A percentile compares a stretch with the other conserved stretches of the same genome.
Evolutionary conservation across 1,139 yeast species (phyloP).

Genomic region (Saccharomyces hybrid): DNA sequence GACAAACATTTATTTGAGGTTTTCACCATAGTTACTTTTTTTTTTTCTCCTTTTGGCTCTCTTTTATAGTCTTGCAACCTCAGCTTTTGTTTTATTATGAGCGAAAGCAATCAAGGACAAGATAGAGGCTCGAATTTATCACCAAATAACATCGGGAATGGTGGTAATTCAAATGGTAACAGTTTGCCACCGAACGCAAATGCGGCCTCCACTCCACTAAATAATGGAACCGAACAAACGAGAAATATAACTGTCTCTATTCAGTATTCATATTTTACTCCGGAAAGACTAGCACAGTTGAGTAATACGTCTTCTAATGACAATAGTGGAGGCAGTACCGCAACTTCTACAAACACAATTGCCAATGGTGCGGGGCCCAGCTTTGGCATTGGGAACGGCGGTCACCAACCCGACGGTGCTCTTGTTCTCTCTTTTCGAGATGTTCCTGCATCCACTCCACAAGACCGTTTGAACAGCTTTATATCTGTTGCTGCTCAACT

Average conservation of each 20-base stretch:
- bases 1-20: neutral
- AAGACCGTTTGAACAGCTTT: conserved; percentile 39
- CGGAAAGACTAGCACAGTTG: conserved; percentile 10
- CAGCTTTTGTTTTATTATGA: conserved; percentile 1
- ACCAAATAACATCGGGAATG: neutral
- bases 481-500: conserved; percentile 61
- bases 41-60: neutral
- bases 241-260: conserved; percentile 29
- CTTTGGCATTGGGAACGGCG: conserved; percentile 4
- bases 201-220: neutral
- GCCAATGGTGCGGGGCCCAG: conserved; percentile 1
- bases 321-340: neutral
- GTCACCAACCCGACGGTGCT: conserved; percentile 19
- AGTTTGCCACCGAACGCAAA: neutral
- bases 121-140: neutral
- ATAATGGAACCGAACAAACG: conserved; percentile 11
- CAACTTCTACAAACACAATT: neutral
- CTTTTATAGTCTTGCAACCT: neutral
- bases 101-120: neutral
- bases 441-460: conserved; percentile 37
- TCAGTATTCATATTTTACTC: conserved; percentile 24
- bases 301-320: conserved; percentile 6
- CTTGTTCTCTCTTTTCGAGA: conserved; percentile 57
- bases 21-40: neutral
- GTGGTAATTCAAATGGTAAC: neutral